Evolutionary conservation across 805 yeast species (phyloP).

Genomic region (Peterozyma xylosa): DNA sequence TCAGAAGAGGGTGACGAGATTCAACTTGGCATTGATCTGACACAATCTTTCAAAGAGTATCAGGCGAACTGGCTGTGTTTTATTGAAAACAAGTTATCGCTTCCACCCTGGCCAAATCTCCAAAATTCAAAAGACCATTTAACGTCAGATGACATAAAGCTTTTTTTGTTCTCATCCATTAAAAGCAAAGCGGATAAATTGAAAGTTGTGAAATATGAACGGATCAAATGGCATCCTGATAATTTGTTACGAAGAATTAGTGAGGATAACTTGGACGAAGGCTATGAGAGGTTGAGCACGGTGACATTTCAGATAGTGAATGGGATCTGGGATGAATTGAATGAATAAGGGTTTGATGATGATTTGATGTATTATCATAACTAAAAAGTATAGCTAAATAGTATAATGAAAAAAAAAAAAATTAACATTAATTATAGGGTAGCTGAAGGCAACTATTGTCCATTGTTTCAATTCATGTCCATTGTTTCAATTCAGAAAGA

Average conservation of each 20-base stretch:
- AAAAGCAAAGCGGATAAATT: slow-evolving; percentile 7
- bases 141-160: slow-evolving; percentile 5
- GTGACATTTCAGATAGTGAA: slow-evolving; percentile 35
- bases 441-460: too few relatives aligned
- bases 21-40: slow-evolving; percentile 2
- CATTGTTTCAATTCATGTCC: too few relatives aligned
- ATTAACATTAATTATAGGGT: background rate
- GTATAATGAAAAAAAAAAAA: background rate
- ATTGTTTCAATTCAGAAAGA: background rate
- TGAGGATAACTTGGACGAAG: slow-evolving; percentile 6
- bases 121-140: slow-evolving; percentile 24
- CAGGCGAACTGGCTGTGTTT: slow-evolving; percentile 20
- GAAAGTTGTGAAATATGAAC: slow-evolving; percentile 32
- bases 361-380: background rate
- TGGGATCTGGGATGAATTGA: slow-evolving; percentile 23
- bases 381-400: too few relatives aligned
- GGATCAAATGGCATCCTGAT: slow-evolving; percentile 71
- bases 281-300: slow-evolving; percentile 16
- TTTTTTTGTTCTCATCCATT: slow-evolving; percentile 9
- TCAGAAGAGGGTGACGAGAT: too few relatives aligned
- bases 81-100: slow-evolving; percentile 12
- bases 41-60: slow-evolving; percentile 17
- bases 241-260: slow-evolving; percentile 33
- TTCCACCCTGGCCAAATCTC: slow-evolving; percentile 23
- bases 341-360: slow-evolving; percentile 5